A percentile compares a stretch with the other conserved stretches of the same genome.
These are phyloP conservation scores for Yamadazyma diddensiae DNA, from an alignment of 1,139 yeast species.

Conservation along the genomic window DNA sequence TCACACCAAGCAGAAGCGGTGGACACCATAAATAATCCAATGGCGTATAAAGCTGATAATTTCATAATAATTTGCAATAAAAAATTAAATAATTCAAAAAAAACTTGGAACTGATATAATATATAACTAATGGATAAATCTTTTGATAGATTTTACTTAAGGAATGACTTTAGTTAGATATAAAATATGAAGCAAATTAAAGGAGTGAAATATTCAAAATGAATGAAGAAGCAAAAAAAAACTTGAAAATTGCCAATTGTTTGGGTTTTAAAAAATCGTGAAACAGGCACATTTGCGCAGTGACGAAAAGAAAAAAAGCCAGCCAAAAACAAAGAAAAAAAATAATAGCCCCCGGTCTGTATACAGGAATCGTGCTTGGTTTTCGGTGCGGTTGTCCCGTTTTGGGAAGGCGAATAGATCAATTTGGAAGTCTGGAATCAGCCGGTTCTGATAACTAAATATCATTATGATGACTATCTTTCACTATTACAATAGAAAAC, in stretches of 20 bases:
- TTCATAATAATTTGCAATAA: constrained; percentile 15
- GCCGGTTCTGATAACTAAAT: not conserved
- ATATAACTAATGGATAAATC: constrained; percentile 1
- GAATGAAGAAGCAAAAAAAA: constrained; percentile 1
- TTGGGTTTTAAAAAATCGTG: constrained; percentile 6
- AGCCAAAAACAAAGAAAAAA: constrained; percentile 5
- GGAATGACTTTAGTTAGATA: constrained; percentile 21
- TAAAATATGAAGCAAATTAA: too few relatives aligned
- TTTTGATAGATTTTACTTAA: too few relatives aligned
- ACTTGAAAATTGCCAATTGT: constrained; percentile 7
- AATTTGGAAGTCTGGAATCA: constrained; percentile 4
- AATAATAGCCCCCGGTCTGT: not conserved
- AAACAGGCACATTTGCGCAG: constrained; percentile 2
- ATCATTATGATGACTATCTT: not conserved
- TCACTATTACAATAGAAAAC: too few relatives aligned
- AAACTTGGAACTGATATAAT: too few relatives aligned
- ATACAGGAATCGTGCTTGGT: constrained; percentile 3
- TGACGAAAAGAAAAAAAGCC: constrained; percentile 2
- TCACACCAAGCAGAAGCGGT: constrained; percentile 23
- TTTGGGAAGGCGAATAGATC: constrained; percentile 4
- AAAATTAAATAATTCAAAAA: too few relatives aligned
- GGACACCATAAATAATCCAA: constrained; percentile 19
- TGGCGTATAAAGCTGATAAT: constrained; percentile 17
- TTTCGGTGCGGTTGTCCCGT: constrained; percentile 3
- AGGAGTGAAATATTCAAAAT: not conserved